phyloP scores from a whole-genome alignment of 805 yeast genomes.

The Saturnispora bothae region DNA sequence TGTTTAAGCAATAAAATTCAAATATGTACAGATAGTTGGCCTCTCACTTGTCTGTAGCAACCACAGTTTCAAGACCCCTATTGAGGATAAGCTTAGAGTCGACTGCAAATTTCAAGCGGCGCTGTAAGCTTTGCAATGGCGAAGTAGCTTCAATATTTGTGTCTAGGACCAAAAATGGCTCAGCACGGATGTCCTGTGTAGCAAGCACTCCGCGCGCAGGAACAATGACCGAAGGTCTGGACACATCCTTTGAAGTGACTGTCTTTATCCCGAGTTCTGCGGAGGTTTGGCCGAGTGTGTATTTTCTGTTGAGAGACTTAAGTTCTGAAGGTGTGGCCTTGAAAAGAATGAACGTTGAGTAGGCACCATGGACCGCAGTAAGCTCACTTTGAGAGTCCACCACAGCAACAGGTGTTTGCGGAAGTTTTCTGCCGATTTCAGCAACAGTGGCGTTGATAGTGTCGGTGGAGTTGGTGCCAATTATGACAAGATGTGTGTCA shows the following conservation, averaged over 20 bases:
- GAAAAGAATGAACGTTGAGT: conserved; percentile 11
- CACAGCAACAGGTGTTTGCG: conserved; percentile 8
- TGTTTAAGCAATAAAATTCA: too few relatives aligned
- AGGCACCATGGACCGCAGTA: conserved; percentile 7
- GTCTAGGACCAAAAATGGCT: background rate
- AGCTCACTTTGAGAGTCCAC: conserved; percentile 10
- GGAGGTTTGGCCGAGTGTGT: background rate
- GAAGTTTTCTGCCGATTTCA: conserved; percentile 16
- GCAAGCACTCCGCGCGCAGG: background rate
- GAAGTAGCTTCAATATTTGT: background rate
- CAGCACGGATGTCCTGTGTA: background rate
- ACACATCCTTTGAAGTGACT: background rate
- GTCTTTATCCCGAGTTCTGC: background rate
- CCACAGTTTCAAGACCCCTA: background rate
- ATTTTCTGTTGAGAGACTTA: conserved; percentile 5
- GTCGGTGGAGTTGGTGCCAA: conserved; percentile 15
- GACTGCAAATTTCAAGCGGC: background rate
- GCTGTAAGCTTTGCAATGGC: background rate
- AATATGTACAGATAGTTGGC: too few relatives aligned
- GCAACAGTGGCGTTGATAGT: conserved; percentile 10
- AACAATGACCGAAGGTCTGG: background rate
- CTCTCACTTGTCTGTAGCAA: background rate
- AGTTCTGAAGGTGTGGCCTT: conserved; percentile 6
- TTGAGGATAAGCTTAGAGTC: background rate
- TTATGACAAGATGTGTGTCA: conserved; percentile 10